Evolutionary conservation across 805 yeast species (phyloP), one percentile per base, ranked within the genome.

Genomic region (Nakazawaea holstii): DNA sequence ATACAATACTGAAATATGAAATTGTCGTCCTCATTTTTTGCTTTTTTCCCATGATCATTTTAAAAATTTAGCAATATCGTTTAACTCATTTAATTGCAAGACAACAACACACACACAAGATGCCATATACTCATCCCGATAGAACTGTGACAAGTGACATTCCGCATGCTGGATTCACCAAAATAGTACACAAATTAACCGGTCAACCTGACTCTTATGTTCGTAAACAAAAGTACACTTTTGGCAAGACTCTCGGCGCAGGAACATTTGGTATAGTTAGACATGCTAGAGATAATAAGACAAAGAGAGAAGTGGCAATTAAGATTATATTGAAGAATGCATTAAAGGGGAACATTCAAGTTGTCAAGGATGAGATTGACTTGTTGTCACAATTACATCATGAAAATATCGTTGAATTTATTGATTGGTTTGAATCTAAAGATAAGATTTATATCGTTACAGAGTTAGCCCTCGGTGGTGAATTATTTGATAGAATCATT

Each of bases 391-490:
- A 77, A 45, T 71, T 91, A 50, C 62, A 76, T 43, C 96, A 91
- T 64, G 90, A 90, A 1, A 86, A 92, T 65, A 90, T 92, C 56
- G 96, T 92, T n/a, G 80, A 82, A 35, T 84, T 92, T 61, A 74
- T 83, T 45, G 97, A 90, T 62, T 92, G 96, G 92, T 92, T 92
- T 62, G 97, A 92, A 68, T 79, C 89, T 28, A 85, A 79, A 63
- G 96, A 90, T 57, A 92, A 92, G 68, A 90, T 87, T 65, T 92
- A 88, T 61, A 84, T 92, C 49, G 97, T 89, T 15, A 92, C 97
- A 2, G 96, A 92, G 64, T 71, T 92, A 59, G 97, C 97, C 24
- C 84, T 90, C 1, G 99, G 99, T 29, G 99, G 99, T 43, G 99
- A 92, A 64, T 69, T 92, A 49, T 92, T 92, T 60, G 97, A 91